phyloP scores from a whole-genome alignment of 1,284 basidiomycete species.

The Heterobasidion annosum region DNA sequence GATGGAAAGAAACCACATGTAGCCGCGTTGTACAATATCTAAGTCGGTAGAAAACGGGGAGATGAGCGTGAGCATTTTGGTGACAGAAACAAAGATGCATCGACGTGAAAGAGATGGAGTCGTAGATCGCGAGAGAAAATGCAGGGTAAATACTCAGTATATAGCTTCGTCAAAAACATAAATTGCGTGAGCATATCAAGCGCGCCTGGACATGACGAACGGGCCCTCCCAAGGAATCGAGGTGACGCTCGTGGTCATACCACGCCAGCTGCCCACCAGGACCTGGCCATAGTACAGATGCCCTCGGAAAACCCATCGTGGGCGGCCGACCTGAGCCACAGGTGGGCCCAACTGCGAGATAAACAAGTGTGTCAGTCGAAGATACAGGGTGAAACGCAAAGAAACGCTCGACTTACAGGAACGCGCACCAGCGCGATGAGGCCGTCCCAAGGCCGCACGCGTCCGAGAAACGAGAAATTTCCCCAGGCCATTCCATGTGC shows the following conservation, averaged over 20 bases:
- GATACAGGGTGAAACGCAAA: background rate
- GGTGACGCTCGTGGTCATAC: slow-evolving; percentile 26
- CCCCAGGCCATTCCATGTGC: slow-evolving; percentile 53
- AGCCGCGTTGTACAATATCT: no score
- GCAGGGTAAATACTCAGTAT: background rate
- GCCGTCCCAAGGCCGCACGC: slow-evolving; percentile 60
- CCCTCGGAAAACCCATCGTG: slow-evolving; percentile 52
- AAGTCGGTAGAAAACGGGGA: no score
- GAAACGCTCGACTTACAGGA: slow-evolving; percentile 20
- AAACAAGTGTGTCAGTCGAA: background rate
- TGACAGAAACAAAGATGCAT: no score
- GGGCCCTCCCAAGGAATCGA: slow-evolving; percentile 43
- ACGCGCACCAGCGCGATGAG: slow-evolving; percentile 53
- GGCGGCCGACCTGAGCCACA: slow-evolving; percentile 18
- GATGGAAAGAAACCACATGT: background rate
- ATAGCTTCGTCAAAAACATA: background rate
- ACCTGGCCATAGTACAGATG: slow-evolving; percentile 56
- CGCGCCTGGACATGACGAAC: slow-evolving; percentile 23
- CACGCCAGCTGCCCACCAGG: slow-evolving; percentile 65
- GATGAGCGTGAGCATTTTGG: no score
- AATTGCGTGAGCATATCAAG: background rate
- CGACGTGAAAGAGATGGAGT: no score
- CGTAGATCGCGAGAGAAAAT: no score
- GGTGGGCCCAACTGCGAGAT: slow-evolving; percentile 7
- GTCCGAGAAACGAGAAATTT: slow-evolving; percentile 50